Percentiles rank a stretch among this genome's conserved stretches.
These are phyloP conservation scores for Puya raimondii DNA, from an alignment of 176 grass and related monocot genomes.

Conservation along the genomic window DNA sequence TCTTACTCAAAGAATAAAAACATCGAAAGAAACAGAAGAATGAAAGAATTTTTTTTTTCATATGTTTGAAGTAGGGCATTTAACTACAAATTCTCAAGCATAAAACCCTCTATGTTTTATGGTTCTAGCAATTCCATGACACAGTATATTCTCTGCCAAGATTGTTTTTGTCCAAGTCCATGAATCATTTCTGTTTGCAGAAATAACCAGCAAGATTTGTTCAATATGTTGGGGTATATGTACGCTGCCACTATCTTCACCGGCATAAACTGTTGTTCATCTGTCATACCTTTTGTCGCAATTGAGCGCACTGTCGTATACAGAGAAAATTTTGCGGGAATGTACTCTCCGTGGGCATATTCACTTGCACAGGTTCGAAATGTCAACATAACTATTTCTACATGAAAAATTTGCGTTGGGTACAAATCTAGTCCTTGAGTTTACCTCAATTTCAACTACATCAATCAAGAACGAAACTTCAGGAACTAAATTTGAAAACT, in stretches of 20 bases:
- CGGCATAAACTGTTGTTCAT: conserved; percentile 49
- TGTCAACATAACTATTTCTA: too few relatives aligned
- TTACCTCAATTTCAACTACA: too few relatives aligned
- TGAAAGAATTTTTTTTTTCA: background rate
- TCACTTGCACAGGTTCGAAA: conserved; percentile 49
- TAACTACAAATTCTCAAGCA: too few relatives aligned
- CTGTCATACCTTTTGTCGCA: conserved; percentile 48
- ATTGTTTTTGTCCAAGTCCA: conserved; percentile 1
- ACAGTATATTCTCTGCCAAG: background rate
- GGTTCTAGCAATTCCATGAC: too few relatives aligned
- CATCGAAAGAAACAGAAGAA: background rate
- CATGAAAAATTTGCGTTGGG: background rate
- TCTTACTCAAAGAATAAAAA: too few relatives aligned
- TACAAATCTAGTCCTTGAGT: background rate
- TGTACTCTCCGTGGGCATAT: conserved; percentile 85
- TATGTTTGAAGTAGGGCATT: too few relatives aligned
- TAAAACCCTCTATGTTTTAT: too few relatives aligned
- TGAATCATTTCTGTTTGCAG: conserved; percentile 23
- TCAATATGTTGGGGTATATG: conserved; percentile 68
- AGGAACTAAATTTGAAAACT: too few relatives aligned
- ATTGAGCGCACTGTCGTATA: conserved; percentile 53
- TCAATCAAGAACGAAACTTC: too few relatives aligned
- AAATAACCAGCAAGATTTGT: conserved; percentile 53
- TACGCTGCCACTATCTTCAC: conserved; percentile 33
- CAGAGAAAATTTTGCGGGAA: conserved; percentile 74